Evolutionary conservation across 768 basidiomycete genomes (phyloP).

Genomic region (Leccinum fibrillosum): DNA sequence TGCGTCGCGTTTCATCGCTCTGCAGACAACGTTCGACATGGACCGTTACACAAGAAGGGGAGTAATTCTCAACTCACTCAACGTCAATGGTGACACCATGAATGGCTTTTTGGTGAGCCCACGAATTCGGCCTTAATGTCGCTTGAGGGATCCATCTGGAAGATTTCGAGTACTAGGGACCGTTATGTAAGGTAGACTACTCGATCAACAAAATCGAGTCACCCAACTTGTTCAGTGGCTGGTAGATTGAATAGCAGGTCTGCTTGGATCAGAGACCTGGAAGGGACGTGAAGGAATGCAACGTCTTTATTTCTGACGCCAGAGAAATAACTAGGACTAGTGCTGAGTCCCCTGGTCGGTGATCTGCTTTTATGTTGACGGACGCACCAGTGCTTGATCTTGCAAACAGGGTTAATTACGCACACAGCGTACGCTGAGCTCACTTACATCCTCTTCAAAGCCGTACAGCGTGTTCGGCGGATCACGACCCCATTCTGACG

Average conservation of each 20-base stretch:
- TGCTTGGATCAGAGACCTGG: conserved; percentile 72
- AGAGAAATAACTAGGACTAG: conserved; percentile 54
- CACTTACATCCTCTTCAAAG: conserved; percentile 65
- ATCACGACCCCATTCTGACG: conserved; percentile 58
- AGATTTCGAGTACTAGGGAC: conserved; percentile 36
- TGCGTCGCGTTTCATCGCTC: conserved; percentile 60
- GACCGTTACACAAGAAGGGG: neutral
- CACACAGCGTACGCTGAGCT: neutral
- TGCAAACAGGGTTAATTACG: neutral
- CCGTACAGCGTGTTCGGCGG: conserved; percentile 65
- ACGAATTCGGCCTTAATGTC: conserved; percentile 29
- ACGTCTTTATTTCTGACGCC: conserved; percentile 77
- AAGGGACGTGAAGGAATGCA: conserved; percentile 72
- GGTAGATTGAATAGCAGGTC: conserved; percentile 86
- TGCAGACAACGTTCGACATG: conserved; percentile 11
- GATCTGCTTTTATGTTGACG: neutral
- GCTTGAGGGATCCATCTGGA: conserved; percentile 29
- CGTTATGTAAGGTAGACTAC: neutral
- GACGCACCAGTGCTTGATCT: conserved; percentile 52
- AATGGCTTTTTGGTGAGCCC: conserved; percentile 28
- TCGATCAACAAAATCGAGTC: neutral
- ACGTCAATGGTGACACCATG: conserved; percentile 17
- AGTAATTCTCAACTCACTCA: conserved; percentile 23
- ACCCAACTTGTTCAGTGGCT: conserved; percentile 62
- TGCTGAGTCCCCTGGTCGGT: neutral